Evolutionary conservation across 345 rosid species (phyloP).

Genomic region (Dovyalis caffra): DNA sequence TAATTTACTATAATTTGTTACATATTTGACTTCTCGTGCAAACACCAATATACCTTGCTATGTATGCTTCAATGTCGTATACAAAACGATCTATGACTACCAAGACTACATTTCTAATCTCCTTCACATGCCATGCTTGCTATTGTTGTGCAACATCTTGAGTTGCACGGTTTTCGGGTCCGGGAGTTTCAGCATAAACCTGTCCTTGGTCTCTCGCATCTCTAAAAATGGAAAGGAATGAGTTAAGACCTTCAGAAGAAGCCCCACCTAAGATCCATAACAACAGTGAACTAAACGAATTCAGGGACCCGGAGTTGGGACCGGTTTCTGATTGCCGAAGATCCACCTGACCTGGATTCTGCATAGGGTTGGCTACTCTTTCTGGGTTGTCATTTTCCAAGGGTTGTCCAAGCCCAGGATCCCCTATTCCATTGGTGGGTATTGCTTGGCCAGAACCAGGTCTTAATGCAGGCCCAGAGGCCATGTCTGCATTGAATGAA

Average conservation of each 20-base stretch:
- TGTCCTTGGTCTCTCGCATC: constrained; percentile 86
- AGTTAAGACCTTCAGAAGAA: constrained; percentile 79
- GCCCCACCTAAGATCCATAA: constrained; percentile 97
- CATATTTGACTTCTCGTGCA: background rate
- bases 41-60: background rate
- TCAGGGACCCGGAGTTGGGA: constrained; percentile 63
- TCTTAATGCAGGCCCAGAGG: constrained; percentile 46
- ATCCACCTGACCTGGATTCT: constrained; percentile 44
- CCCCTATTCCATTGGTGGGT: constrained; percentile 26
- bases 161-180: constrained; percentile 27
- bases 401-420: constrained; percentile 30
- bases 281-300: constrained; percentile 78
- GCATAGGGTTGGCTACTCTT: constrained; percentile 40
- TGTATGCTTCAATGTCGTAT: background rate
- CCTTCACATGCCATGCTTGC: background rate
- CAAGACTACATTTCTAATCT: background rate
- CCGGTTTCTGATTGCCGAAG: constrained; percentile 49
- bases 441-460: constrained; percentile 44
- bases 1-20: background rate
- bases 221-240: constrained; percentile 85
- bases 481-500: constrained; percentile 39
- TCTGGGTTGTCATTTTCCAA: constrained; percentile 29
- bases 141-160: constrained; percentile 31
- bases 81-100: background rate
- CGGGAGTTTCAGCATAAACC: constrained; percentile 38